Conservation (phyloP, 768 basidiomycete species). For the Hemileccinum impolitum region DNA sequence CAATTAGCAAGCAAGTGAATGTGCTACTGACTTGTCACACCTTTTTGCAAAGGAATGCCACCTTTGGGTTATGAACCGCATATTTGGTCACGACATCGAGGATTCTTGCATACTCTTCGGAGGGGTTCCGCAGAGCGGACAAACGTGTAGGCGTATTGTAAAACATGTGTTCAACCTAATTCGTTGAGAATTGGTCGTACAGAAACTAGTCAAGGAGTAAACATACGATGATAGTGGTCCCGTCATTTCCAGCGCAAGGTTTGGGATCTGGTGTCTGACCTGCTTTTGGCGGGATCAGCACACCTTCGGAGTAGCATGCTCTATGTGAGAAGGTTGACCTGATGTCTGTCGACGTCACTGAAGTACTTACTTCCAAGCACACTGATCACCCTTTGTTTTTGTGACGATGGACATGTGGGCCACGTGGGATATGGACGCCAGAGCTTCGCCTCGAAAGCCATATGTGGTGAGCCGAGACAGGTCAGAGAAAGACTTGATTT, state of each 20-base stretch:
- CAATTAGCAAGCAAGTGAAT: slow-evolving; percentile 4
- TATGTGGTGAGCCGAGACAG: slow-evolving; percentile 83
- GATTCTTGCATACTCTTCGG: slow-evolving; percentile 91
- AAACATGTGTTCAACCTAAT: slow-evolving; percentile 91
- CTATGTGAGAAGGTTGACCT: slow-evolving; percentile 38
- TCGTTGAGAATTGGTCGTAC: not conserved
- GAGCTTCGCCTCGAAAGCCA: slow-evolving; percentile 95
- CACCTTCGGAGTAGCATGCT: slow-evolving; percentile 79
- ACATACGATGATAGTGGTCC: slow-evolving; percentile 81
- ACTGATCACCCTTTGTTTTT: slow-evolving; percentile 76
- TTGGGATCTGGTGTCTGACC: slow-evolving; percentile 75
- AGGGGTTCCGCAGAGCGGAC: slow-evolving; percentile 74
- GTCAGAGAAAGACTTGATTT: slow-evolving; percentile 83
- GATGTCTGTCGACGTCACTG: not conserved
- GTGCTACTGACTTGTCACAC: slow-evolving; percentile 32
- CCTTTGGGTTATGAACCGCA: slow-evolving; percentile 86
- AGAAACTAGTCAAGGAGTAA: not conserved
- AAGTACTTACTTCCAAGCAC: slow-evolving; percentile 86
- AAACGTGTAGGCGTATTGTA: slow-evolving; percentile 89
- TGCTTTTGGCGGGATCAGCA: slow-evolving; percentile 63
- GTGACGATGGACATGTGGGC: slow-evolving; percentile 87
- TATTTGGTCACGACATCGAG: slow-evolving; percentile 91
- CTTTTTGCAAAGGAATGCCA: slow-evolving; percentile 92
- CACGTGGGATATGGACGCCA: slow-evolving; percentile 95
- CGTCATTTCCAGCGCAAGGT: slow-evolving; percentile 91